Evolutionary conservation across 2,329 filamentous ascomycete genomes (phyloP).

Genomic region (Botrytis porri): DNA sequence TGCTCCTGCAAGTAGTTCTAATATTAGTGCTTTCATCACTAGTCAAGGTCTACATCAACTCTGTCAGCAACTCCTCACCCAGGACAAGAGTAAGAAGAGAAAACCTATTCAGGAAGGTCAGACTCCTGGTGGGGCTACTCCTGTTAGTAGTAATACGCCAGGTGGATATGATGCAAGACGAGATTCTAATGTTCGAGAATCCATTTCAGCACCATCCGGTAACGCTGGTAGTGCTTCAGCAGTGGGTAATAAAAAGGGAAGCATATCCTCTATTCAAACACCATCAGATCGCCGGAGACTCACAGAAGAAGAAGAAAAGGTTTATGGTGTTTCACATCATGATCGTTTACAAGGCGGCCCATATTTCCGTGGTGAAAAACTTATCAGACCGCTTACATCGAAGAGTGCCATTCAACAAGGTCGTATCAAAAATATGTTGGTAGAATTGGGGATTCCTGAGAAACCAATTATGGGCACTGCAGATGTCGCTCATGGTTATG

Average conservation of each 20-base stretch:
- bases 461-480: conserved; percentile 70
- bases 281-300: conserved; percentile 64
- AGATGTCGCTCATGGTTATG: conserved; percentile 68
- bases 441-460: conserved; percentile 66
- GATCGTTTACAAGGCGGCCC: conserved; percentile 84
- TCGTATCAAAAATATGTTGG: conserved; percentile 70
- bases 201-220: conserved; percentile 38
- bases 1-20: conserved; percentile 66
- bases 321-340: conserved; percentile 81
- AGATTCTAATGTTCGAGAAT: conserved; percentile 39
- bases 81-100: conserved; percentile 87
- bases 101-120: conserved; percentile 61
- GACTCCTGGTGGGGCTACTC: conserved; percentile 42
- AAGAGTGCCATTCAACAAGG: conserved; percentile 74
- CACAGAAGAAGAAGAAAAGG: conserved; percentile 68
- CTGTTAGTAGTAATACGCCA: conserved; percentile 36
- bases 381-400: conserved; percentile 74
- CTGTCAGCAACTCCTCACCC: conserved; percentile 75
- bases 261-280: conserved; percentile 24
- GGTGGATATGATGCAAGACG: conserved; percentile 40
- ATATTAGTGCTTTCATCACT: conserved; percentile 74
- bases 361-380: conserved; percentile 81
- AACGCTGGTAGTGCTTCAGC: conserved; percentile 31
- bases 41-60: conserved; percentile 76
- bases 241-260: conserved; percentile 36